Conservation (phyloP, 2,329 filamentous ascomycete genomes). For the Zopfia rhizophila region DNA sequence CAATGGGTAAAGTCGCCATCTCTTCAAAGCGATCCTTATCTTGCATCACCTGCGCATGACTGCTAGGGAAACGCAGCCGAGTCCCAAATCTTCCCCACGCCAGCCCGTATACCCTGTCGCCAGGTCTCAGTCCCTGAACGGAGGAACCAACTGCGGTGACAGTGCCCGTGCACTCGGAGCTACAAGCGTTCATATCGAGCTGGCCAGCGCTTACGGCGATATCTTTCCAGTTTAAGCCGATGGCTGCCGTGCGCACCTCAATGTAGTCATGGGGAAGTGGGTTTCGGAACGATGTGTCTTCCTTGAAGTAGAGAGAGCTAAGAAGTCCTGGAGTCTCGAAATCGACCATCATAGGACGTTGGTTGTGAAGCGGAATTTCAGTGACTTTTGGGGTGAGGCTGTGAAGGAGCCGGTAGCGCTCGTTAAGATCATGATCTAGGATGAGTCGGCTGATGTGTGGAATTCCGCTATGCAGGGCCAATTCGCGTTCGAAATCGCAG, state of each 20-base stretch:
- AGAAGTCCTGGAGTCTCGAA: slow-evolving; percentile 15
- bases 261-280: slow-evolving; percentile 14
- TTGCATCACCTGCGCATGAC: too few relatives aligned
- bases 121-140: slow-evolving; percentile 5
- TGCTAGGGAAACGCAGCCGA: too few relatives aligned
- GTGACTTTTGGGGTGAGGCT: slow-evolving; percentile 1
- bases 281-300: slow-evolving; percentile 11
- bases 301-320: slow-evolving; percentile 20
- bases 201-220: slow-evolving; percentile 13
- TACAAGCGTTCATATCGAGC: slow-evolving; percentile 9
- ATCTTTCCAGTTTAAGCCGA: slow-evolving; percentile 21
- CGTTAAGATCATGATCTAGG: slow-evolving; percentile 24
- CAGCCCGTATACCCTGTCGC: slow-evolving; percentile 13
- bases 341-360: too few relatives aligned
- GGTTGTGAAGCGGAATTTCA: slow-evolving; percentile 7
- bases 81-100: too few relatives aligned
- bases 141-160: slow-evolving; percentile 1
- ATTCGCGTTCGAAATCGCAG: slow-evolving; percentile 31
- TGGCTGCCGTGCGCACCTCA: slow-evolving; percentile 12
- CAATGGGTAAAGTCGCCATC: slow-evolving; percentile 30
- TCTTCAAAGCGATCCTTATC: slow-evolving; percentile 37
- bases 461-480: slow-evolving; percentile 27
- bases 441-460: slow-evolving; percentile 32
- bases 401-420: background rate
- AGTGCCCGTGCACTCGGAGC: slow-evolving; percentile 18